Conservation (phyloP, 2,329 filamentous ascomycete genomes). For the Mycocentrospora acerina region DNA sequence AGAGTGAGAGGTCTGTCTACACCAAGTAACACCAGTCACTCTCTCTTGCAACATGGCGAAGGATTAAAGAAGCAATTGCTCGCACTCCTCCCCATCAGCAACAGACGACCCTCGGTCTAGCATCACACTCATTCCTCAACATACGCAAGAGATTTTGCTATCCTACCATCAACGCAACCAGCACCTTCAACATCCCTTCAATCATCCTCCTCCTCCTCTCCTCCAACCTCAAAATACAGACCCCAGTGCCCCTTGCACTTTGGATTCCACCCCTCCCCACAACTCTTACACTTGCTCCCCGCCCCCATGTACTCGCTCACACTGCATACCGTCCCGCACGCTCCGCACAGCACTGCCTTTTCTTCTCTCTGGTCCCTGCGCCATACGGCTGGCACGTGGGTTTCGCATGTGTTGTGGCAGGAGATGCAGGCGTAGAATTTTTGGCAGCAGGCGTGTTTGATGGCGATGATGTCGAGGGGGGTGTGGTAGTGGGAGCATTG, state of each 20-base stretch:
- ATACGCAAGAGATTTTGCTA: too few species aligned
- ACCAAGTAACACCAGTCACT: too few species aligned
- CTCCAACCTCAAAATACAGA: slow-evolving; percentile 32
- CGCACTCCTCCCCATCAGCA: too few species aligned
- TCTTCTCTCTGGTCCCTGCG: slow-evolving; percentile 16
- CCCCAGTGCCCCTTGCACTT: slow-evolving; percentile 39
- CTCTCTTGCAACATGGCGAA: too few species aligned
- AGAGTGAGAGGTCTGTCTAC: too few species aligned
- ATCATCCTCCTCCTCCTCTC: not conserved
- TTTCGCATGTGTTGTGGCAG: slow-evolving; percentile 33
- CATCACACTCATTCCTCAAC: too few species aligned
- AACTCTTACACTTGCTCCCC: slow-evolving; percentile 29
- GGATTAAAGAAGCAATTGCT: too few species aligned
- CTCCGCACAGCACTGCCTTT: slow-evolving; percentile 33
- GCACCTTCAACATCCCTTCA: too few species aligned
- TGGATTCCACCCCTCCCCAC: slow-evolving; percentile 35
- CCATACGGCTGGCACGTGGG: slow-evolving; percentile 29
- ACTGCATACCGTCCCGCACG: slow-evolving; percentile 29
- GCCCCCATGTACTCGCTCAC: slow-evolving; percentile 34
- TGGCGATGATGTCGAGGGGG: slow-evolving; percentile 40
- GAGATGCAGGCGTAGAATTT: slow-evolving; percentile 42
- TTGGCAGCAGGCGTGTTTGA: slow-evolving; percentile 39
- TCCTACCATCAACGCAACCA: too few species aligned
- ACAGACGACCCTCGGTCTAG: too few species aligned
- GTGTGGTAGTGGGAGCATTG: slow-evolving; percentile 39